Percentiles rank a stretch among this genome's conserved stretches.
Conservation (phyloP, 257 asterid genomes). For the Solanum clarkiae region DNA sequence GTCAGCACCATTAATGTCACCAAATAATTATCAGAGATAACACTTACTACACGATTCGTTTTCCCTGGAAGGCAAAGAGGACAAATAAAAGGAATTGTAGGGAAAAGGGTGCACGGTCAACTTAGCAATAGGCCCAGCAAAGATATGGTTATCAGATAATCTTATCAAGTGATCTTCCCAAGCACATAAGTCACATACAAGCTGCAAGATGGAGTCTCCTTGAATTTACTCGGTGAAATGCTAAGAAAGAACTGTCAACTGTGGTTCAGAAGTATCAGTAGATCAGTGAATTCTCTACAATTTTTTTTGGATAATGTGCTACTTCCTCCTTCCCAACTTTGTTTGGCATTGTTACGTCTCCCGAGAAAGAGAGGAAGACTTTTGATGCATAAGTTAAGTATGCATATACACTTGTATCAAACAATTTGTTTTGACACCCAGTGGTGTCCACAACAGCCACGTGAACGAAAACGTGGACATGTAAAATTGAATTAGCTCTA, state of each 20-base stretch:
- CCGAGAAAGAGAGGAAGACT: not conserved
- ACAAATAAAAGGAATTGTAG: not conserved
- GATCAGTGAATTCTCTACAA: not conserved
- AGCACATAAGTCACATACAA: not conserved
- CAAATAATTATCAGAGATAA: not conserved
- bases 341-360: not conserved
- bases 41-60: not conserved
- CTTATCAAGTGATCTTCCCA: not conserved
- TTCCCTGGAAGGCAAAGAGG: not conserved
- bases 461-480: not conserved
- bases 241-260: not conserved
- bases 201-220: not conserved
- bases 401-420: not conserved
- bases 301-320: not conserved
- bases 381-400: not conserved
- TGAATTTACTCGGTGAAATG: not conserved
- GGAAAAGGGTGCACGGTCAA: not conserved
- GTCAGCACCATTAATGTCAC: not conserved
- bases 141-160: not conserved
- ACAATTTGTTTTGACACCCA: not conserved
- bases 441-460: not conserved
- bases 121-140: not conserved
- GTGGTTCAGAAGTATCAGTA: not conserved
- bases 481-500: not conserved
- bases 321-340: not conserved